Conservation (phyloP, 352 stramenopile genomes). For the Pythium scleroteichum region DNA sequence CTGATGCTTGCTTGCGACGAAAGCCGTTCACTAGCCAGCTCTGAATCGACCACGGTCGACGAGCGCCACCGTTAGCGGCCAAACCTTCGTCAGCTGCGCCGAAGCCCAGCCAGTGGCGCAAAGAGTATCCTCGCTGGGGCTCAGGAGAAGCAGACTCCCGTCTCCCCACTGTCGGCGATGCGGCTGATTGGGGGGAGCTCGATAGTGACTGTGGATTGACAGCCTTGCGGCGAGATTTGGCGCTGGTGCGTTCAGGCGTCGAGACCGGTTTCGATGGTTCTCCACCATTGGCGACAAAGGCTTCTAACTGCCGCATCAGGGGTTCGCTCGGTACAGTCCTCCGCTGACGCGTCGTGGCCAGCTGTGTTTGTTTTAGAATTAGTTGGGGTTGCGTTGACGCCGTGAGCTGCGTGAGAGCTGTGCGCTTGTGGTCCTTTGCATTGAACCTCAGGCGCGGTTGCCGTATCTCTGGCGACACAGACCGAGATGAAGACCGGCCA, state of each 20-base stretch:
- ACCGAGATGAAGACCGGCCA: conserved; percentile 4
- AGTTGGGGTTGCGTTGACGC: conserved; percentile 7
- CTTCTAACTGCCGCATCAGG: conserved; percentile 8
- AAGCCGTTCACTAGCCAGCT: conserved; percentile 26
- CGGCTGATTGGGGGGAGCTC: not conserved
- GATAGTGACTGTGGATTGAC: conserved; percentile 12
- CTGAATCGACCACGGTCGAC: conserved; percentile 24
- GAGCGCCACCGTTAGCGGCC: not conserved
- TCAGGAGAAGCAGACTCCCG: not conserved
- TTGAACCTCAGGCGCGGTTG: conserved; percentile 1
- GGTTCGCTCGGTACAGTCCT: not conserved
- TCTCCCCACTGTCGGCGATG: too few relatives aligned
- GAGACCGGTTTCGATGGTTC: not conserved
- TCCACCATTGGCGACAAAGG: not conserved
- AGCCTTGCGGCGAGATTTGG: conserved; percentile 17
- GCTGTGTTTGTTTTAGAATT: not conserved
- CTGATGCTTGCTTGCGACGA: conserved; percentile 19
- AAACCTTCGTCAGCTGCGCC: conserved; percentile 18
- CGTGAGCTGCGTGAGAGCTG: conserved; percentile 19
- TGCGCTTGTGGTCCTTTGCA: conserved; percentile 13
- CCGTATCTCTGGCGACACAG: conserved; percentile 11
- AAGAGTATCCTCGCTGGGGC: not conserved
- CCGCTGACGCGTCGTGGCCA: not conserved
- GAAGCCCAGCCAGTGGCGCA: conserved; percentile 26
- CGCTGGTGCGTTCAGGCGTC: not conserved